Conservation (phyloP, 106 monocot genomes). For the Hemerocallis citrina region DNA sequence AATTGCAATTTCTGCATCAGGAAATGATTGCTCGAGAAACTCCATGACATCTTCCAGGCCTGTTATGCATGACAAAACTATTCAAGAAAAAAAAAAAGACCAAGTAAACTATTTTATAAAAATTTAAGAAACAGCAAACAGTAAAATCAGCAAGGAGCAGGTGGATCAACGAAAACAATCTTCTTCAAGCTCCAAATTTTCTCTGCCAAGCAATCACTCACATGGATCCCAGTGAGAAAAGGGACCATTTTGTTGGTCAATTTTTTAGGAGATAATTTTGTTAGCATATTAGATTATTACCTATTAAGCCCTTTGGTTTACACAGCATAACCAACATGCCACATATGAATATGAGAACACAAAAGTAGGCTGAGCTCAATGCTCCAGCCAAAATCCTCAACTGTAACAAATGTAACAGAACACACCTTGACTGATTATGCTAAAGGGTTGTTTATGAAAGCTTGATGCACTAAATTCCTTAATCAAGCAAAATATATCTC, state of each 20-base stretch:
- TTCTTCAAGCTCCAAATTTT: not conserved
- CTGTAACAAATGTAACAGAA: no score
- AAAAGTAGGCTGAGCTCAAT: no score
- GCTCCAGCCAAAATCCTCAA: no score
- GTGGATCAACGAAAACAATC: not conserved
- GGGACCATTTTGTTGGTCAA: not conserved
- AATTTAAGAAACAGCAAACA: not conserved
- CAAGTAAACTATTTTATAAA: not conserved
- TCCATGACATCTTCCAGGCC: constrained; percentile 80
- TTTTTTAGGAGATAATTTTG: not conserved
- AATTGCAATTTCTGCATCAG: constrained; percentile 56
- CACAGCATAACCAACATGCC: not conserved
- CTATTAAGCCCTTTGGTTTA: not conserved
- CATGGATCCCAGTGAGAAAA: not conserved
- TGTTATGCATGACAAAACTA: constrained; percentile 21
- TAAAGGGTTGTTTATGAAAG: no score
- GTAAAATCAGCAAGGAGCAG: not conserved
- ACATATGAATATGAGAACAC: not conserved
- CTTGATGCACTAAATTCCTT: no score
- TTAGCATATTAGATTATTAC: not conserved
- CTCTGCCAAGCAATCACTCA: not conserved
- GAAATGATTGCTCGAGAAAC: constrained; percentile 60
- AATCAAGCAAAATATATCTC: no score
- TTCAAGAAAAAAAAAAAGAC: not conserved
- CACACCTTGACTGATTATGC: no score